Percentiles rank a stretch among this genome's conserved stretches.
phyloP scores from a whole-genome alignment of 169 alveolate genomes.

The Cryptosporidium felis region DNA sequence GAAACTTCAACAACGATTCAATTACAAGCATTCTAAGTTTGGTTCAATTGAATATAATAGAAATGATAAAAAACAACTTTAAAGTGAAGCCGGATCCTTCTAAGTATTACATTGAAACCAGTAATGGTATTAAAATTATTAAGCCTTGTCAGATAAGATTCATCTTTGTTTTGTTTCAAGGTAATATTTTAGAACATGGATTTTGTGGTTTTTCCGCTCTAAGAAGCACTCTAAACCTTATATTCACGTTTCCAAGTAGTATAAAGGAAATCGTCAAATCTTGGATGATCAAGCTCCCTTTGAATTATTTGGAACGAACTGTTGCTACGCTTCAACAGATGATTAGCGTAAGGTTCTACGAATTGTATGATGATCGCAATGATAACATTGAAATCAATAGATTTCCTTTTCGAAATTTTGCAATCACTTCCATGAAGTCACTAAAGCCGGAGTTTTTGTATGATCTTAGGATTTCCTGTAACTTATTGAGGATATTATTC shows the following conservation, averaged over 20 bases:
- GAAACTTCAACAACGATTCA: neutral
- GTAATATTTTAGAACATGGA: slow-evolving; percentile 28
- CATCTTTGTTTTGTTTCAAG: slow-evolving; percentile 12
- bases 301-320: neutral
- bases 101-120: neutral
- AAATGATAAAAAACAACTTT: neutral
- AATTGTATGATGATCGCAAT: slow-evolving; percentile 3
- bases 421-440: neutral
- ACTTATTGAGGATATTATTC: neutral
- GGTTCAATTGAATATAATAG: neutral
- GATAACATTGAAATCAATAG: neutral
- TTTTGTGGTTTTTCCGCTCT: slow-evolving; percentile 44
- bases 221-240: slow-evolving; percentile 5
- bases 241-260: neutral
- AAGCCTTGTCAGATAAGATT: slow-evolving; percentile 23
- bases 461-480: slow-evolving; percentile 7
- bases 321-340: slow-evolving; percentile 38
- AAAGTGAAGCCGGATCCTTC: neutral
- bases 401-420: neutral
- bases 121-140: neutral
- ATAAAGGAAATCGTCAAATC: neutral
- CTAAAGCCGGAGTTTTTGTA: slow-evolving; percentile 21
- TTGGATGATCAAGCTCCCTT: slow-evolving; percentile 33
- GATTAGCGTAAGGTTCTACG: slow-evolving; percentile 34
- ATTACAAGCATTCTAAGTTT: neutral